phyloP scores from a whole-genome alignment of 2,329 filamentous ascomycete genomes.

The Dactylellina parvicollis region DNA sequence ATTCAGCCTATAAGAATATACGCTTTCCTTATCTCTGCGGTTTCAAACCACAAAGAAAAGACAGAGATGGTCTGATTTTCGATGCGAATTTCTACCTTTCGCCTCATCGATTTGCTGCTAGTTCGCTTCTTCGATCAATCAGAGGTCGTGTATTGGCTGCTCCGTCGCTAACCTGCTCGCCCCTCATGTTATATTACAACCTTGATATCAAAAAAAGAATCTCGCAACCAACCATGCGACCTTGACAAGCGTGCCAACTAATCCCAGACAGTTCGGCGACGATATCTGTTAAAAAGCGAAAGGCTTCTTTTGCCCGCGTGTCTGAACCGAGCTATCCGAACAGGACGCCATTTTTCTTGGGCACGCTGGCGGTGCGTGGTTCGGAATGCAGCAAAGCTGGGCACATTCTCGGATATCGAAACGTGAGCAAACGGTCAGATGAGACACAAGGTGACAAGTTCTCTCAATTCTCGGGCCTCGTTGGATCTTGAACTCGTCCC shows the following conservation, averaged over 20 bases:
- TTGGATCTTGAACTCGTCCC: slow-evolving; percentile 9
- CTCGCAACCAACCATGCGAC: slow-evolving; percentile 4
- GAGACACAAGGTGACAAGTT: slow-evolving; percentile 30
- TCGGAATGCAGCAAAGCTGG: slow-evolving; percentile 39
- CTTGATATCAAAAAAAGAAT: slow-evolving; percentile 25
- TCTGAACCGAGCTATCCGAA: slow-evolving; percentile 45
- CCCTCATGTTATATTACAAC: slow-evolving; percentile 14
- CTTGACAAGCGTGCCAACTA: slow-evolving; percentile 17
- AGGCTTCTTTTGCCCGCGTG: slow-evolving; percentile 9
- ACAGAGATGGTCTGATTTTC: slow-evolving; percentile 10
- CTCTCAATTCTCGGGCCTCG: slow-evolving; percentile 26
- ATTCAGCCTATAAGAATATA: slow-evolving; percentile 40
- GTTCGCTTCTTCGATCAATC: slow-evolving; percentile 51
- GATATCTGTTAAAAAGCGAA: slow-evolving; percentile 9
- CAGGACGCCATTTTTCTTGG: neutral
- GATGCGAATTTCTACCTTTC: slow-evolving; percentile 16
- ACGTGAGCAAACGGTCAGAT: slow-evolving; percentile 38
- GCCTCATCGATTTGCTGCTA: slow-evolving; percentile 29
- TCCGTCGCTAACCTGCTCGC: slow-evolving; percentile 19
- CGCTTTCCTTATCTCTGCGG: slow-evolving; percentile 44
- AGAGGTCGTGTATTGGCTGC: slow-evolving; percentile 26
- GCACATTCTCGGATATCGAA: slow-evolving; percentile 36
- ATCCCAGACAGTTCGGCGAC: slow-evolving; percentile 42
- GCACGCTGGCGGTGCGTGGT: slow-evolving; percentile 18
- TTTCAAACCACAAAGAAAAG: slow-evolving; percentile 24